Evolutionary conservation across 2,329 filamentous ascomycete species (phyloP).

Genomic region (Epicoccum sorghinum): DNA sequence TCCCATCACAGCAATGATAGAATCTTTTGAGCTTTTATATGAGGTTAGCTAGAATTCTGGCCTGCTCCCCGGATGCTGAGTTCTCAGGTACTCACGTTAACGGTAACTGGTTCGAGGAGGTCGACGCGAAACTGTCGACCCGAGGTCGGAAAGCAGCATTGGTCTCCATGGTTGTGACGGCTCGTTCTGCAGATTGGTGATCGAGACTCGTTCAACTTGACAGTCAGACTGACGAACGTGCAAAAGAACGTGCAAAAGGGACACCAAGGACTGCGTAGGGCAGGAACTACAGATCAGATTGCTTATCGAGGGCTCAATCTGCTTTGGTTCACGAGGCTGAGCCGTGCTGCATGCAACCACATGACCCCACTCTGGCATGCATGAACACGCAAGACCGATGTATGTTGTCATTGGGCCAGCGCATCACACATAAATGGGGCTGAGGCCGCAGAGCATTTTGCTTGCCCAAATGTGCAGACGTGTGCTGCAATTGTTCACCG

Average conservation of each 20-base stretch:
- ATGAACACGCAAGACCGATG: constrained; percentile 2
- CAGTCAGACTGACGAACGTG: too few species aligned
- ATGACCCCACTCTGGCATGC: constrained; percentile 1
- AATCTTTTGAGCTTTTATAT: constrained; percentile 1
- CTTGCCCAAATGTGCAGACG: background rate
- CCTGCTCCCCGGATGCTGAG: background rate
- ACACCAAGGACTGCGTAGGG: too few species aligned
- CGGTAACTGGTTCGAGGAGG: background rate
- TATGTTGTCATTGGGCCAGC: background rate
- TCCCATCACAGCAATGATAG: constrained; percentile 48
- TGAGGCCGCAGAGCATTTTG: too few species aligned
- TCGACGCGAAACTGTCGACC: background rate
- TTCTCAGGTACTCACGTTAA: background rate
- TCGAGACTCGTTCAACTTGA: too few species aligned
- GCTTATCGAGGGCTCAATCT: too few species aligned
- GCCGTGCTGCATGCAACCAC: background rate
- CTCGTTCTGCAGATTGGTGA: too few species aligned
- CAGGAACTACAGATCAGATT: too few species aligned
- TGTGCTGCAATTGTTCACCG: background rate
- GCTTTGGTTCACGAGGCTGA: background rate
- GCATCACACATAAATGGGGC: background rate
- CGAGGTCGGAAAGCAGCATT: background rate
- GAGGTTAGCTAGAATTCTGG: background rate
- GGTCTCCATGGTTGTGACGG: background rate
- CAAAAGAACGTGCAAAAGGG: too few species aligned